Evolutionary conservation across 495 filamentous ascomycete genomes (phyloP).

Genomic region (Penicillium roqueforti): DNA sequence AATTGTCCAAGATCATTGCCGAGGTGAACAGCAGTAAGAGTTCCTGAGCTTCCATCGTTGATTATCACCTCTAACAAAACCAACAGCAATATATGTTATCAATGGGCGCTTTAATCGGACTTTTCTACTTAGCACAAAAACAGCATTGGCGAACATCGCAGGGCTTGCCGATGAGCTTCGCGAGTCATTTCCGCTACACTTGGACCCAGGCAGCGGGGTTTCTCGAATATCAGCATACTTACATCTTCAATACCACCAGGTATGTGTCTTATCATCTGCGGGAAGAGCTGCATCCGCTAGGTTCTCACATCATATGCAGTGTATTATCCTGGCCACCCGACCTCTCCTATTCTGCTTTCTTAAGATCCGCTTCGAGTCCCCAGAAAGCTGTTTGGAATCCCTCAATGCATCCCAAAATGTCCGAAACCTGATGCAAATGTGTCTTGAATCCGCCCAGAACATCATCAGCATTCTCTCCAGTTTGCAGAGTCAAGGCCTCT

Average conservation of each 20-base stretch:
- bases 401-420: conserved; percentile 31
- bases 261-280: conserved; percentile 2
- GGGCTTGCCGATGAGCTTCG: conserved; percentile 35
- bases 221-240: conserved; percentile 41
- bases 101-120: conserved; percentile 40
- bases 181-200: conserved; percentile 29
- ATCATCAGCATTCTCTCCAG: conserved; percentile 36
- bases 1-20: conserved; percentile 38
- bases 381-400: conserved; percentile 20
- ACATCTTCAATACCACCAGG: conserved; percentile 43
- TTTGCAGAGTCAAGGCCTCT: conserved; percentile 37
- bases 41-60: not conserved
- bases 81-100: conserved; percentile 41
- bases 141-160: conserved; percentile 36
- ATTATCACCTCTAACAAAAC: not conserved
- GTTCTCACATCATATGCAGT: conserved; percentile 13
- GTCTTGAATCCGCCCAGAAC: conserved; percentile 40
- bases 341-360: conserved; percentile 38
- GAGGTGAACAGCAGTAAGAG: conserved; percentile 39
- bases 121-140: conserved; percentile 39
- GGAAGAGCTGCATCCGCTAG: not conserved
- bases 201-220: conserved; percentile 34
- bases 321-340: conserved; percentile 41
- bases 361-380: conserved; percentile 33
- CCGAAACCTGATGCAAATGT: conserved; percentile 37